Evolutionary conservation across 192 early-diverging fungal genomes (phyloP).

Genomic region (Martensiomyces pterosporus): DNA sequence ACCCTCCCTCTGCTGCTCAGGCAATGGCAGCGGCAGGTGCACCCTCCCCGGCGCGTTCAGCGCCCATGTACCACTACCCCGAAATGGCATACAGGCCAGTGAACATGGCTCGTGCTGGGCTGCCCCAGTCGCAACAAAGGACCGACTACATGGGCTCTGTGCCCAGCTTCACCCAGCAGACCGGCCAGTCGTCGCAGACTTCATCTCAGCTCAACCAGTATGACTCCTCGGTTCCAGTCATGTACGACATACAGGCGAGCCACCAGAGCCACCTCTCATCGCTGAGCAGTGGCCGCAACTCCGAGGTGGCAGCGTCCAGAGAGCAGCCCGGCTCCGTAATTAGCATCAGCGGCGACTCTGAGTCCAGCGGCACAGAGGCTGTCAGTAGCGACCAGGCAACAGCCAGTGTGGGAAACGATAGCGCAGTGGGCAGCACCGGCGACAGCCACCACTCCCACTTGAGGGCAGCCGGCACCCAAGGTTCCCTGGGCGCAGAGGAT

Average conservation of each 20-base stretch:
- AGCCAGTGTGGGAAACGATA: neutral
- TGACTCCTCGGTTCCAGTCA: no score
- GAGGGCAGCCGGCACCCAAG: slow-evolving; percentile 11
- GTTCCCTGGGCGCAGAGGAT: no score
- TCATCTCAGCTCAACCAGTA: no score
- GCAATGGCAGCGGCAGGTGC: no score
- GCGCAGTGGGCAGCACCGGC: neutral
- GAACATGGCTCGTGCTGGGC: slow-evolving; percentile 4
- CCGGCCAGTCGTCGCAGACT: no score
- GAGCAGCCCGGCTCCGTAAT: neutral
- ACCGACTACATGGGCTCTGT: no score
- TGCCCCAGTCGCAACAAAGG: no score
- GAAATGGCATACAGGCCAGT: slow-evolving; percentile 23
- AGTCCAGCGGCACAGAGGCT: neutral
- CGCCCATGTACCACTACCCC: slow-evolving; percentile 32
- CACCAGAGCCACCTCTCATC: neutral
- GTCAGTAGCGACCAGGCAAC: no score
- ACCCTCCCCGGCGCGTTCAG: neutral
- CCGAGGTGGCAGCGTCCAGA: neutral
- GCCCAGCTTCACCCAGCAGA: no score
- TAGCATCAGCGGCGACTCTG: neutral
- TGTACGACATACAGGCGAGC: no score
- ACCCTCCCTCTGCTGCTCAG: slow-evolving; percentile 9
- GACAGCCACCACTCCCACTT: neutral
- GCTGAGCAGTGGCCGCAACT: neutral